Evolutionary conservation across 2,329 filamentous ascomycete genomes (phyloP).

Genomic region (Proliferodiscus dingleyae): DNA sequence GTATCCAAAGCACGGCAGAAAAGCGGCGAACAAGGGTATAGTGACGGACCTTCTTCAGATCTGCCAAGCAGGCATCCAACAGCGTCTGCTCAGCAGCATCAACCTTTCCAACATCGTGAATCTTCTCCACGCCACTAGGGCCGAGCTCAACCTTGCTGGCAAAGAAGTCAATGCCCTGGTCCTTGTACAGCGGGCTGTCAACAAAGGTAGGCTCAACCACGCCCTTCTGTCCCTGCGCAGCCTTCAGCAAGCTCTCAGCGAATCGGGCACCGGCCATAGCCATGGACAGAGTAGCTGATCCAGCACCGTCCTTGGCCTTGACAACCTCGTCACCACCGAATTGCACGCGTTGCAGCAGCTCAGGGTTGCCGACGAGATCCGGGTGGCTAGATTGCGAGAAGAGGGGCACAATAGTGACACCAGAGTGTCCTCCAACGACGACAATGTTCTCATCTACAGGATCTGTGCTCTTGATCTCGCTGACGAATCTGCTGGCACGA

Average conservation of each 20-base stretch:
- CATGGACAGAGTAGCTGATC: conserved; percentile 97
- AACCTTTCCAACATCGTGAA: conserved; percentile 79
- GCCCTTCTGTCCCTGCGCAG: conserved; percentile 87
- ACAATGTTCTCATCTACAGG: conserved; percentile 90
- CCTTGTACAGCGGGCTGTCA: conserved; percentile 96
- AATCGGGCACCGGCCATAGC: conserved; percentile 83
- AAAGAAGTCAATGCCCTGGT: conserved; percentile 97
- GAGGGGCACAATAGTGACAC: conserved; percentile 96
- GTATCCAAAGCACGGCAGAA: too few species aligned
- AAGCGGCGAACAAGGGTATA: too few species aligned
- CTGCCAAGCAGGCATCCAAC: conserved; percentile 75
- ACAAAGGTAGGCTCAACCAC: conserved; percentile 96
- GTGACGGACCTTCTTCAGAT: conserved; percentile 61
- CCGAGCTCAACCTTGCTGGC: conserved; percentile 92
- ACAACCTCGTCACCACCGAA: conserved; percentile 99
- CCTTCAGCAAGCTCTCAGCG: conserved; percentile 90
- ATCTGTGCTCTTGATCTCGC: conserved; percentile 85
- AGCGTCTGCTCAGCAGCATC: conserved; percentile 85
- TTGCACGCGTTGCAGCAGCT: conserved; percentile 83
- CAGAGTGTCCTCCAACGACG: conserved; percentile 95
- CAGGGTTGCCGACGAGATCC: conserved; percentile 71
- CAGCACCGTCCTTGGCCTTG: conserved; percentile 96
- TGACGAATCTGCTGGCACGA: conserved; percentile 96
- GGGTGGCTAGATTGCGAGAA: conserved; percentile 90
- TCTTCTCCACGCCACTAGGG: conserved; percentile 92